A percentile compares a stretch with the other conserved stretches of the same genome.
phyloP scores from a whole-genome alignment of 2,329 filamentous ascomycete species.

The Colletotrichum paranaense region DNA sequence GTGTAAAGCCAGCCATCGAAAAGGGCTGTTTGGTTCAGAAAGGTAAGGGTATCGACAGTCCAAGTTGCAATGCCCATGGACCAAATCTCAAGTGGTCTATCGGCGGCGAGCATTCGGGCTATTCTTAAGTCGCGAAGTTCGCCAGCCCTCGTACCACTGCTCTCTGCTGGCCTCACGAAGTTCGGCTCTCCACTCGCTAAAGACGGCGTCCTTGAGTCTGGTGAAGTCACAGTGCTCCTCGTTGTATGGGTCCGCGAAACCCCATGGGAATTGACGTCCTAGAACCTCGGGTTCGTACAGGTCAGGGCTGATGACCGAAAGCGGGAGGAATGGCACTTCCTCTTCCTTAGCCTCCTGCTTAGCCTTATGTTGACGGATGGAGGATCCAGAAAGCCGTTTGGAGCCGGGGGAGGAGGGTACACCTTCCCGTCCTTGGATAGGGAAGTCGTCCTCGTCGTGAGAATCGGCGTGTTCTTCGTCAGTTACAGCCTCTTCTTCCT shows the following conservation, averaged over 20 bases:
- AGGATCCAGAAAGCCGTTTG: conserved; percentile 59
- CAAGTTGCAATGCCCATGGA: neutral
- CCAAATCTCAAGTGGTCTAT: conserved; percentile 39
- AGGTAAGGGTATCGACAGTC: conserved; percentile 31
- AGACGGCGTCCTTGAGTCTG: conserved; percentile 90
- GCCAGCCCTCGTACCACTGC: conserved; percentile 96
- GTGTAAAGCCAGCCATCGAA: conserved; percentile 3
- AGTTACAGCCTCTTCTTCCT: conserved; percentile 60
- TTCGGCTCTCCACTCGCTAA: conserved; percentile 92
- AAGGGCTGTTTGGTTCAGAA: conserved; percentile 20
- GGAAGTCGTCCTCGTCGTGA: conserved; percentile 50
- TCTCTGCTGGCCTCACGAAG: conserved; percentile 90
- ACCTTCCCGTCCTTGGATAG: conserved; percentile 47
- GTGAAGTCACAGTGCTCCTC: conserved; percentile 93
- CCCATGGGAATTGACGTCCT: conserved; percentile 95
- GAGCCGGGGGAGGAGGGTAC: conserved; percentile 50
- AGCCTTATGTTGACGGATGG: conserved; percentile 57
- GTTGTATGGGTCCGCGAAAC: conserved; percentile 94
- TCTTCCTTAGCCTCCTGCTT: conserved; percentile 59
- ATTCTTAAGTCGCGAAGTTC: conserved; percentile 76
- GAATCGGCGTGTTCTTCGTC: conserved; percentile 42
- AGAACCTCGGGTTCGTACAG: conserved; percentile 83
- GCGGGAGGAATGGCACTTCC: conserved; percentile 79
- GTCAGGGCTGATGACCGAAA: conserved; percentile 95
- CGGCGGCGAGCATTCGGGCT: conserved; percentile 51